A percentile compares a stretch with the other conserved stretches of the same genome.
Evolutionary conservation across 2,329 filamentous ascomycete species (phyloP).

Genomic region (Trichoderma simmonsii): DNA sequence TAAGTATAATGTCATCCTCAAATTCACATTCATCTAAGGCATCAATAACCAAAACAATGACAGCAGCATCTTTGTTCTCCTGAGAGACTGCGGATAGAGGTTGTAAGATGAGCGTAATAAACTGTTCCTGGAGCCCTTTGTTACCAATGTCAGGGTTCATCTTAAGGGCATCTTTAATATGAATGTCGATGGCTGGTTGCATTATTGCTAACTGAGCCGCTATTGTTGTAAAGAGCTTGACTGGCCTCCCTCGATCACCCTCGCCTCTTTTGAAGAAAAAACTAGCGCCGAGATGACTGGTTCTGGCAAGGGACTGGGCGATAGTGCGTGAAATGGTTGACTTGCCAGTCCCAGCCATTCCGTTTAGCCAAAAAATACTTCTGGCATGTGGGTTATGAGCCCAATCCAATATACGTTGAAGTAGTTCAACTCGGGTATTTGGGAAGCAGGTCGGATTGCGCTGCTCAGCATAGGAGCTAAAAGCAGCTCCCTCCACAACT

Average conservation of each 20-base stretch:
- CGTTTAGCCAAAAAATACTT: constrained; percentile 5
- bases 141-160: not conserved
- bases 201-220: not conserved
- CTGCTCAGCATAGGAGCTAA: not conserved
- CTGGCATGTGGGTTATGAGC: not conserved
- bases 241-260: not conserved
- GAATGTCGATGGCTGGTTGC: not conserved
- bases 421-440: not conserved
- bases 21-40: not conserved
- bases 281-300: not conserved
- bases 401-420: not conserved
- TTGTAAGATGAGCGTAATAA: not conserved
- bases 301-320: not conserved
- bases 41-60: not conserved
- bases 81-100: not conserved
- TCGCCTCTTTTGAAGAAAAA: constrained; percentile 8
- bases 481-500: not conserved
- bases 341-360: not conserved
- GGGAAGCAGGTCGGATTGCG: not conserved
- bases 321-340: constrained; percentile 1
- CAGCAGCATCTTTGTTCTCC: too few species aligned
- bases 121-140: not conserved
- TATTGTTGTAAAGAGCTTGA: not conserved
- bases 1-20: not conserved
- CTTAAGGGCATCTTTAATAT: too few species aligned